These are phyloP conservation scores for Trichoderma harzianum DNA, from an alignment of 2,329 filamentous ascomycete genomes.

Conservation along the genomic window DNA sequence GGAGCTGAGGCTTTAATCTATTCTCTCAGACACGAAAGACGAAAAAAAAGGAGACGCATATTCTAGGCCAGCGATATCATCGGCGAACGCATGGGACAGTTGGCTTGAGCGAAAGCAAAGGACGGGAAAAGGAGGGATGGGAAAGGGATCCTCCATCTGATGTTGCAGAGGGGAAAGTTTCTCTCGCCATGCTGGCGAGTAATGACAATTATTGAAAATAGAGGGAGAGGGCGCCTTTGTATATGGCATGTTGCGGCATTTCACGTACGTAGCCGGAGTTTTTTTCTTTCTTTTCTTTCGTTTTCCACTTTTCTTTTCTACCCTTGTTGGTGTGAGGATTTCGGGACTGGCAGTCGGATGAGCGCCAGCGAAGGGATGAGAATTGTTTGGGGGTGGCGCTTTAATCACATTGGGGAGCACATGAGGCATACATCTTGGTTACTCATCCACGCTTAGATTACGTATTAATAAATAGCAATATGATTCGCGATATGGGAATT, in stretches of 20 bases:
- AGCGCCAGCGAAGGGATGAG: slow-evolving; percentile 11
- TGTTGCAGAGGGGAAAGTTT: background rate
- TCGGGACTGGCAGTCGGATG: slow-evolving; percentile 3
- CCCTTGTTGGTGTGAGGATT: background rate
- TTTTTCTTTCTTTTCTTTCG: background rate
- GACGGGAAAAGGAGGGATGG: background rate
- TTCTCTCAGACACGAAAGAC: background rate
- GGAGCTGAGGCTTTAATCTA: slow-evolving; percentile 69
- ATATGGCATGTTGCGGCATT: slow-evolving; percentile 24
- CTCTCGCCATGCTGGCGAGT: background rate
- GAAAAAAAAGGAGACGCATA: background rate
- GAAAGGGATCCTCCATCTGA: background rate
- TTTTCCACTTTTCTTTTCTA: background rate
- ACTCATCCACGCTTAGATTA: slow-evolving; percentile 16
- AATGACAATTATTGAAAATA: slow-evolving; percentile 9
- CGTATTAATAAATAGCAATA: slow-evolving; percentile 14
- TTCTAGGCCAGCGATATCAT: background rate
- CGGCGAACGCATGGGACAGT: background rate
- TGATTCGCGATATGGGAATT: background rate
- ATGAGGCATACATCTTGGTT: slow-evolving; percentile 17
- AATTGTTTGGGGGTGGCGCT: slow-evolving; percentile 6
- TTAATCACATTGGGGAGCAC: slow-evolving; percentile 1
- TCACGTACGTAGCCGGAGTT: slow-evolving; percentile 19
- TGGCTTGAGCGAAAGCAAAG: background rate
- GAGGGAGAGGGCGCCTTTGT: slow-evolving; percentile 20